Base-by-base conservation (phyloP, 139 green algal species). In the Astrephomene gubernaculifera region DNA sequence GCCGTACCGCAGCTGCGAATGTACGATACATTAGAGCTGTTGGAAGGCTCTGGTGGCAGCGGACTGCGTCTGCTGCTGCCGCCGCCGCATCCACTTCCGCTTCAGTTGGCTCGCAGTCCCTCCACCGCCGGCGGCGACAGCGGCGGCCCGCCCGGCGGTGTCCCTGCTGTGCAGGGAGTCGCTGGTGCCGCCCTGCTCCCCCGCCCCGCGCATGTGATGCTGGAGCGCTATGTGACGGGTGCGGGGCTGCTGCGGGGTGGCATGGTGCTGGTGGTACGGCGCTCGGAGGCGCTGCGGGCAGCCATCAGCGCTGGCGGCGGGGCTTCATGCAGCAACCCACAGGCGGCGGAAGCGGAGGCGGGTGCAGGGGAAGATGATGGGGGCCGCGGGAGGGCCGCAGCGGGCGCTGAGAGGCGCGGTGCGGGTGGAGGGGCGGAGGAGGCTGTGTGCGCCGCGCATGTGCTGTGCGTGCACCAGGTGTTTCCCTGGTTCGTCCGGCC, bases 401-500 rank as follows among this genome's bases (percentile, higher is more conserved):
- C 9, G 71, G 71, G 31, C 71, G 71, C 12, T 21, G 19, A 70
- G 57, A 17, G 8, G 52, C 10, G 53, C 71, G 57, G 27, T 10
- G 38, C 5, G 25, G 25, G 82, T 29, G 57, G 65, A 12, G 44
- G 76, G 8, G 6, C 10, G 29, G 12, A 63, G 57, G 25, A 1
- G 44, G 24, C 49, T 4, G 52, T 53, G 25, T 57, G 45, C n/a
- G 22, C 60, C 24, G 35, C 0, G 29, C 21, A 45, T 24, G 35
- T 86, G 54, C 60, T 97, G 63, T 95, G 95, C 76, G 45, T 96
- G 10, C 82, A 95, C 57, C 95, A 97, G 71, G 61, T 91, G 33
- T 68, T 98, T 45, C 96, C 96, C 1, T 99, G 96, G 96, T 95
- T 92, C 75, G 72, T 98, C 2, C 53, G 87, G 35, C 57, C 95